Percentiles rank a stretch among this genome's conserved stretches.
Conservation (phyloP, 2,329 filamentous ascomycete species). For the Hirsutella minnesotensis region DNA sequence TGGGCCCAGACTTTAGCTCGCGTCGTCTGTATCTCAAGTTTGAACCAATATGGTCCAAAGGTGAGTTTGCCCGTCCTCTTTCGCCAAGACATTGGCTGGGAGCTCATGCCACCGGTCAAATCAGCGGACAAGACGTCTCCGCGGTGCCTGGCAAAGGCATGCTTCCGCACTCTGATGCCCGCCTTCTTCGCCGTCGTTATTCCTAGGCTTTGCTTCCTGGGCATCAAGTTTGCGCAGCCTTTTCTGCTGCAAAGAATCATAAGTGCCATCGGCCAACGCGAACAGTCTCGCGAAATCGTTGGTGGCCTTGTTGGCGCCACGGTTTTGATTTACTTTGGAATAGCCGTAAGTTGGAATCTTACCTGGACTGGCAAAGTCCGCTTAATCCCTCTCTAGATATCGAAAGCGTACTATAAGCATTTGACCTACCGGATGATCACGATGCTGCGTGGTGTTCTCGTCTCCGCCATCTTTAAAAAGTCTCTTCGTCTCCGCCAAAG, state of each 20-base stretch:
- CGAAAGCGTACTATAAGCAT: constrained; percentile 15
- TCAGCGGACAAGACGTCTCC: constrained; percentile 2
- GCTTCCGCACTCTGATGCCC: constrained; percentile 3
- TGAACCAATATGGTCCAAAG: background rate
- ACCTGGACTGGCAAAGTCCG: background rate
- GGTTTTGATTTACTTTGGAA: constrained; percentile 26
- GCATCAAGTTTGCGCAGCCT: constrained; percentile 26
- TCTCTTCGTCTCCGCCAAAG: constrained; percentile 19
- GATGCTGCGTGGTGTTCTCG: constrained; percentile 17
- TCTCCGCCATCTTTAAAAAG: constrained; percentile 36
- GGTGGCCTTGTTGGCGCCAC: constrained; percentile 26
- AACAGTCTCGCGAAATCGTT: constrained; percentile 10
- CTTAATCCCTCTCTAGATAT: background rate
- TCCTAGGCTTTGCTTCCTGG: constrained; percentile 16
- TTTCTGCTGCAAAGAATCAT: constrained; percentile 23
- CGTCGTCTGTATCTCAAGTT: constrained; percentile 1
- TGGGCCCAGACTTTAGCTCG: constrained; percentile 7
- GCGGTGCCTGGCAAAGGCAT: constrained; percentile 5
- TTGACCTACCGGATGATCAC: constrained; percentile 18
- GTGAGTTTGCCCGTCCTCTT: background rate
- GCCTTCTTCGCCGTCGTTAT: constrained; percentile 10
- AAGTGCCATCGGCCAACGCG: constrained; percentile 11
- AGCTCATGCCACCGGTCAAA: background rate
- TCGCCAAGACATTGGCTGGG: no score
- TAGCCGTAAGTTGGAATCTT: constrained; percentile 19